Base-by-base conservation (phyloP, 2,329 filamentous ascomycete genomes). In the Aspergillus sp. region DNA sequence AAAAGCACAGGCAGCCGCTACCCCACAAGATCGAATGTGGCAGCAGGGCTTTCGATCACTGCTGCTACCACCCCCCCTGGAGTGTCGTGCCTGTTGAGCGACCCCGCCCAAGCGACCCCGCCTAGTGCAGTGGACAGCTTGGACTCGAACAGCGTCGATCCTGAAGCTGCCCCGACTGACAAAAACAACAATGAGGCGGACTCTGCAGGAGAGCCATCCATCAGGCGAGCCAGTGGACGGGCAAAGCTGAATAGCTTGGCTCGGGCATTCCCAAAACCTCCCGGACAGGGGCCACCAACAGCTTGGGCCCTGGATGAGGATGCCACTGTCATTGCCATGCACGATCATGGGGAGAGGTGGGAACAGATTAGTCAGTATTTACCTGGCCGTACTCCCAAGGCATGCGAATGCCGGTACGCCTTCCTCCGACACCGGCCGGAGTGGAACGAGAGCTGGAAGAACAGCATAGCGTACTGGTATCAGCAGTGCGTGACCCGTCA, bases 391-490 rank as follows among this genome's bases (percentile, higher is more conserved):
- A 53, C 47, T 36, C 32, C 25, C 57, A n/a, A 28, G 25, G 49
- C 49, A n/a, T 58, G 49, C 48, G 21, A 41, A 17, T 58, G 51
- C 47, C 56, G 56, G 17, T 58, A 58, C 48, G 49, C 47, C 48
- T 52, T 39, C 47, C 56, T 58, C 10, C 23, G 56, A 23, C 49
- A 52, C 38, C 49, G 49, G 19, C 57, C 57, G 5, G 57, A 58
- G 47, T 58, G 57, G 57, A 54, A 58, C 23, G 49, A 58, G 39
- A 13, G n/a, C 19, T 41, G 25, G 49, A 45, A 53, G 39, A 41
- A 52, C n/a, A 28, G 39, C 15, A 49, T 58, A 12, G 57, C 57
- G 6, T 17, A 53, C 17, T 28, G 39, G 36, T 58, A 58, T 48
- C 57, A 58, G 57, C 38, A 28, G 57, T 58, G 30, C 41, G 57